phyloP scores from a whole-genome alignment of 495 filamentous ascomycete species.

The Aspergillus carlsbadensis region DNA sequence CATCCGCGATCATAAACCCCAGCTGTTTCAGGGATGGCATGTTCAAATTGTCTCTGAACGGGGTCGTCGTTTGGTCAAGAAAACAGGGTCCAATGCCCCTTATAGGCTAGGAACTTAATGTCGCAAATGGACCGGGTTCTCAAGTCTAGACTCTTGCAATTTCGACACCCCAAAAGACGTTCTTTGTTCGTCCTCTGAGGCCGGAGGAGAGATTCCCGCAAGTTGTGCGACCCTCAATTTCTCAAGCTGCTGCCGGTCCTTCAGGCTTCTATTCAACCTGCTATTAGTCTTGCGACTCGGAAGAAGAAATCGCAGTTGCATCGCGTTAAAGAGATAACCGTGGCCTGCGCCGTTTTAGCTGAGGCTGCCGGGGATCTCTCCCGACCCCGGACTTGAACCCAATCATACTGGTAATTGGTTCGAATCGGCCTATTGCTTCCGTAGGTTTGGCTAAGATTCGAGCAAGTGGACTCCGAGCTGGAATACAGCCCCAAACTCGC shows the following conservation, averaged over 20 bases:
- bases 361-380: not conserved
- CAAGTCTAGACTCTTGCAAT: not conserved
- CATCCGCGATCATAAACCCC: not conserved
- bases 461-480: slow-evolving; percentile 6
- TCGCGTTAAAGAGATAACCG: too few relatives aligned
- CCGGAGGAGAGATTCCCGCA: too few relatives aligned
- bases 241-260: too few relatives aligned
- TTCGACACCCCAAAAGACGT: too few relatives aligned
- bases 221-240: too few relatives aligned
- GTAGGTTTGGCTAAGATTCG: not conserved
- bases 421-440: not conserved
- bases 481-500: not conserved
- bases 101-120: not conserved
- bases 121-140: not conserved
- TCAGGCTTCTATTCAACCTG: too few relatives aligned
- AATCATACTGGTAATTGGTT: not conserved
- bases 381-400: not conserved
- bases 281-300: slow-evolving; percentile 11
- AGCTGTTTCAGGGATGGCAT: not conserved
- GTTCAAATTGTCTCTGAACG: not conserved
- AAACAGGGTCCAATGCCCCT: slow-evolving; percentile 5
- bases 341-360: not conserved
- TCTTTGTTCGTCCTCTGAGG: too few relatives aligned
- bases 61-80: not conserved
- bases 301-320: not conserved